Evolutionary conservation across 1,139 yeast genomes (phyloP), one percentile per base, ranked within the genome.

Genomic region (Diutina ranongensis): DNA sequence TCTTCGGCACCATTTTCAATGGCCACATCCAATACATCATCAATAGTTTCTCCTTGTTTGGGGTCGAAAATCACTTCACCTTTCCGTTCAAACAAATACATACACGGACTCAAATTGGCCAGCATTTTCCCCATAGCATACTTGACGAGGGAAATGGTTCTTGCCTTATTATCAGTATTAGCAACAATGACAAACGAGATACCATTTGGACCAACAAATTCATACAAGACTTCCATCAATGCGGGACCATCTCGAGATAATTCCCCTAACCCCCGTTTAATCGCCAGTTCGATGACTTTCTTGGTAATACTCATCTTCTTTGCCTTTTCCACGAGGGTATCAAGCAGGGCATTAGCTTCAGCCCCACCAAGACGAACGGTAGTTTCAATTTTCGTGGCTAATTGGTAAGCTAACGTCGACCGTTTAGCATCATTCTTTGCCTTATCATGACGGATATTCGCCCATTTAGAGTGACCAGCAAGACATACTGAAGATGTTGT

Each of bases 401-500:
- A 69, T 55, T 81, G 76, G 53, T 83, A 83, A 9, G 89, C 81
- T 45, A 79, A 71, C 49, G 79, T 76, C 48, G 87, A 80, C 56
- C 78, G 77, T 50, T 76, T 78, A 15, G 89, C 86, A 62, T 92
- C 98, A 57, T 88, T 87, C 52, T 87, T 86, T 48, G 95, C 95
- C 64, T 92, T 92, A 59, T 86, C 94, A 57, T 88, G 97, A 57
- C 88, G 82, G 53, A 92, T 92, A 46, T 86, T 87, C 41, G 94
- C 86, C 98, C 98, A 92, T 63, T 89, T 92, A 40, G 86, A 83
- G 61, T 92, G 98, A 1, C 98, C 95, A 0, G 83, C 78, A 7
- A 51, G 46, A 4, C 46, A 27, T 1, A 45, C 5, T 1, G 49
- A 8, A 20, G 53, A 44, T 15, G 54, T 46, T 40, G 58, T 58